Conservation (phyloP, 257 asterid genomes). For the Anisodus acutangulus region DNA sequence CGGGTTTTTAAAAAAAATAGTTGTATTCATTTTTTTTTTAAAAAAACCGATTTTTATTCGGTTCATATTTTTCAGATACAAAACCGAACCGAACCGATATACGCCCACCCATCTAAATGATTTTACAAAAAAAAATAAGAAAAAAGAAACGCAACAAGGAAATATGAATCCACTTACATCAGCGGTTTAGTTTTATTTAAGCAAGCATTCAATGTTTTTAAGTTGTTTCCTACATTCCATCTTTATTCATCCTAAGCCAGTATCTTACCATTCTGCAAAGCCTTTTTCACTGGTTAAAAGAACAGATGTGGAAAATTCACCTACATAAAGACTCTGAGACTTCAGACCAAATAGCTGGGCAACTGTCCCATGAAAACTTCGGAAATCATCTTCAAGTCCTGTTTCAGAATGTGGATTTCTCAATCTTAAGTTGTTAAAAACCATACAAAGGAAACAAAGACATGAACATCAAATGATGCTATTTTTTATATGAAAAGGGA, state of each 20-base stretch:
- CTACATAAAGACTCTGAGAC: slow-evolving; percentile 59
- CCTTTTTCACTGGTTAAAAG: slow-evolving; percentile 83
- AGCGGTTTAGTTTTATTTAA: background rate
- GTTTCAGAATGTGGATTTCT: slow-evolving; percentile 45
- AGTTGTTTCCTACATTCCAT: slow-evolving; percentile 22
- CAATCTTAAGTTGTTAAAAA: slow-evolving; percentile 29
- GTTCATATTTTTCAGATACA: too few relatives aligned
- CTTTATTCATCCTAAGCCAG: slow-evolving; percentile 26
- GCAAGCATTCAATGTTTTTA: slow-evolving; percentile 10
- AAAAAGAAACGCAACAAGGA: background rate
- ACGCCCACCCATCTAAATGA: background rate
- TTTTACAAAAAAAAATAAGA: background rate
- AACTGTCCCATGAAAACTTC: slow-evolving; percentile 88
- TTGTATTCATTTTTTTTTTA: too few relatives aligned
- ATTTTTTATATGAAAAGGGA: background rate
- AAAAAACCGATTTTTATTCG: too few relatives aligned
- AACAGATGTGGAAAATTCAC: slow-evolving; percentile 55
- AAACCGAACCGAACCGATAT: too few relatives aligned
- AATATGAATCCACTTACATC: background rate
- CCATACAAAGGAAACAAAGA: slow-evolving; percentile 20
- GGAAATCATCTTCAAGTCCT: slow-evolving; percentile 69
- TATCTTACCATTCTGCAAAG: slow-evolving; percentile 84
- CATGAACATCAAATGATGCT: background rate
- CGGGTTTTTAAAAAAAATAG: too few relatives aligned
- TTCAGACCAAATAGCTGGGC: slow-evolving; percentile 90